These are phyloP conservation scores for Botrytis hyacinthi DNA, from an alignment of 2,329 filamentous ascomycete species.

Conservation along the genomic window DNA sequence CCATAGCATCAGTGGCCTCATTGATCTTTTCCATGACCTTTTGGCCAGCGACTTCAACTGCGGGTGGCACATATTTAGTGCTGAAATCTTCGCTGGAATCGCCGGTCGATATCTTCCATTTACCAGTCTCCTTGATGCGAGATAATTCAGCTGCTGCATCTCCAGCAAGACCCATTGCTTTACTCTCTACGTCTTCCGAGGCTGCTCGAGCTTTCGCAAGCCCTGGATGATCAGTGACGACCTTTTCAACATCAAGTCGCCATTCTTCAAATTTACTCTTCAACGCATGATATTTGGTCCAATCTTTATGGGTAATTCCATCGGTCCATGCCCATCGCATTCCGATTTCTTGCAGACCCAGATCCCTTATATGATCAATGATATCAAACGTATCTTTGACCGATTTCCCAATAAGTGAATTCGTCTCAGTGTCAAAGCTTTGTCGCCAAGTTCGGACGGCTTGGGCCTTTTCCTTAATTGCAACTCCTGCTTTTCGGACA, in stretches of 20 bases:
- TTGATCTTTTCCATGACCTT: constrained; percentile 33
- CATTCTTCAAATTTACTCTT: constrained; percentile 81
- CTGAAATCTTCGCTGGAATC: constrained; percentile 80
- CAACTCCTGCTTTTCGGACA: constrained; percentile 57
- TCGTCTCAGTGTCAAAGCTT: constrained; percentile 56
- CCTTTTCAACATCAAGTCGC: constrained; percentile 75
- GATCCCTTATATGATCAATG: constrained; percentile 64
- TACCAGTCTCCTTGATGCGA: constrained; percentile 77
- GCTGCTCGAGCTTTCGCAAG: constrained; percentile 66
- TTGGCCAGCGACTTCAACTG: constrained; percentile 48
- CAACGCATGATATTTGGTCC: constrained; percentile 89
- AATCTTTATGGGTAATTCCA: constrained; percentile 93
- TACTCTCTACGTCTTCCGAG: constrained; percentile 68
- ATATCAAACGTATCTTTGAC: constrained; percentile 65
- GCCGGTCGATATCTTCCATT: constrained; percentile 75
- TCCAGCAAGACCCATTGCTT: constrained; percentile 78
- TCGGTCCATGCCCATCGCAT: constrained; percentile 92
- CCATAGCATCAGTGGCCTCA: constrained; percentile 34
- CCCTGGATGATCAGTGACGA: constrained; percentile 71
- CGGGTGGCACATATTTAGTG: constrained; percentile 59
- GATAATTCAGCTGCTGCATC: constrained; percentile 75
- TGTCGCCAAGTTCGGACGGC: constrained; percentile 62
- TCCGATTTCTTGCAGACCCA: constrained; percentile 70
- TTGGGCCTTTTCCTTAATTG: constrained; percentile 63
- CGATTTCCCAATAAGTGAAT: constrained; percentile 55